A percentile compares a stretch with the other conserved stretches of the same genome.
phyloP scores from a whole-genome alignment of 2,329 filamentous ascomycete species.

The Phaeoacremonium minimum region DNA sequence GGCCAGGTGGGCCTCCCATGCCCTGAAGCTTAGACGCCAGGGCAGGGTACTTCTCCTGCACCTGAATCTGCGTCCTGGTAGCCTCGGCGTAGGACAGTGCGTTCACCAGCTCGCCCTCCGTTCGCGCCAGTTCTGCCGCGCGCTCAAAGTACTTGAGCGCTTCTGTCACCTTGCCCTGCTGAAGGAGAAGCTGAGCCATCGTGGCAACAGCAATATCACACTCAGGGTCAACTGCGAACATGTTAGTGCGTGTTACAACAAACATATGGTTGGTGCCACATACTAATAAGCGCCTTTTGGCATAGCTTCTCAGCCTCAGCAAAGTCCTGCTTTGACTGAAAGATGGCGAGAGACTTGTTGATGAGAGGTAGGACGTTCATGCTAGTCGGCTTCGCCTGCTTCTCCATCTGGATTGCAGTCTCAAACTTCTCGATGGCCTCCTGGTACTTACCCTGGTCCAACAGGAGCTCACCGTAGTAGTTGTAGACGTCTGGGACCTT shows the following conservation, averaged over 20 bases:
- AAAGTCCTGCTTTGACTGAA: conserved; percentile 98
- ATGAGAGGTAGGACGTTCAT: conserved; percentile 98
- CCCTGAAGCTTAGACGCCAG: conserved; percentile 67
- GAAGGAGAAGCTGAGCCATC: conserved; percentile 94
- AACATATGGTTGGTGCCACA: conserved; percentile 30
- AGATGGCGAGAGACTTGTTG: conserved; percentile 95
- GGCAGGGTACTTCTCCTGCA: conserved; percentile 81
- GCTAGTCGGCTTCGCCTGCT: conserved; percentile 83
- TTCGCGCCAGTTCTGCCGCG: conserved; percentile 88
- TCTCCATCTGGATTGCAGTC: conserved; percentile 98
- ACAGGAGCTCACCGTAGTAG: conserved; percentile 95
- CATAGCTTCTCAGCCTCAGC: conserved; percentile 91
- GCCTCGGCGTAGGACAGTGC: conserved; percentile 96
- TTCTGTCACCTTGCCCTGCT: conserved; percentile 95
- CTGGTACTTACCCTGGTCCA: conserved; percentile 93
- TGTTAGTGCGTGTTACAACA: neutral
- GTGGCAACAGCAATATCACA: conserved; percentile 98
- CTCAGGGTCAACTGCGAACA: conserved; percentile 78
- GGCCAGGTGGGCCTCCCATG: conserved; percentile 29
- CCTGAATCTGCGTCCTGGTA: conserved; percentile 90
- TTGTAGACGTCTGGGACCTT: conserved; percentile 98
- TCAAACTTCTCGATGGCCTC: conserved; percentile 98
- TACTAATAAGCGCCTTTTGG: conserved; percentile 95
- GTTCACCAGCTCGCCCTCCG: conserved; percentile 93
- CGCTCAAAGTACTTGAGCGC: conserved; percentile 96